phyloP scores from a whole-genome alignment of 495 filamentous ascomycete species.

The Cryomyces minteri region DNA sequence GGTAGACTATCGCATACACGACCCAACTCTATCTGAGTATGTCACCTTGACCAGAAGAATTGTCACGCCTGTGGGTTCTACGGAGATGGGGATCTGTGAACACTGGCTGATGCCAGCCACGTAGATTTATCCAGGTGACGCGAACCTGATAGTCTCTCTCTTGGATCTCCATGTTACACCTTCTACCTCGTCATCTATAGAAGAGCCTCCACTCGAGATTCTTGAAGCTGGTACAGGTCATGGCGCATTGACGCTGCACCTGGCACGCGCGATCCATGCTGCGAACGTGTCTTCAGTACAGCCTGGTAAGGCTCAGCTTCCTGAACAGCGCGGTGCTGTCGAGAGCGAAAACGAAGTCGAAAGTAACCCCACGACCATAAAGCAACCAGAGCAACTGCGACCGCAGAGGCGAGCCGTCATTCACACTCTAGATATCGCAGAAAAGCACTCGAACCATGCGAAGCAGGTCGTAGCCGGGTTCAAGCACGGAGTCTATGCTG shows the following conservation, averaged over 20 bases:
- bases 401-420: conserved; percentile 39
- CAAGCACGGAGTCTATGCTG: conserved; percentile 46
- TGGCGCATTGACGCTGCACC: conserved; percentile 53
- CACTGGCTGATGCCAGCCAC: no score
- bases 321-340: not conserved
- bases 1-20: conserved; percentile 32
- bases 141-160: conserved; percentile 49
- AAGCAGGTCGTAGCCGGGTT: conserved; percentile 41
- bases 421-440: conserved; percentile 47
- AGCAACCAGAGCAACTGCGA: not conserved
- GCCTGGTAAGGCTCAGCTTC: not conserved
- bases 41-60: conserved; percentile 39
- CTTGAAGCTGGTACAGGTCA: conserved; percentile 71
- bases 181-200: conserved; percentile 13
- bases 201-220: conserved; percentile 36
- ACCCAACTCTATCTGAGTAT: conserved; percentile 55
- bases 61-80: conserved; percentile 47
- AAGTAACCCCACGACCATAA: not conserved
- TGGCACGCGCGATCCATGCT: conserved; percentile 57
- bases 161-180: conserved; percentile 48
- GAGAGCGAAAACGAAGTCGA: conserved; percentile 1
- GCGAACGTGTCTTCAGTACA: conserved; percentile 27
- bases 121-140: conserved; percentile 57
- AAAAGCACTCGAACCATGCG: conserved; percentile 39
- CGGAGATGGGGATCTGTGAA: no score